Conservation (phyloP, 805 yeast species). For the Saturnispora hagleri region DNA sequence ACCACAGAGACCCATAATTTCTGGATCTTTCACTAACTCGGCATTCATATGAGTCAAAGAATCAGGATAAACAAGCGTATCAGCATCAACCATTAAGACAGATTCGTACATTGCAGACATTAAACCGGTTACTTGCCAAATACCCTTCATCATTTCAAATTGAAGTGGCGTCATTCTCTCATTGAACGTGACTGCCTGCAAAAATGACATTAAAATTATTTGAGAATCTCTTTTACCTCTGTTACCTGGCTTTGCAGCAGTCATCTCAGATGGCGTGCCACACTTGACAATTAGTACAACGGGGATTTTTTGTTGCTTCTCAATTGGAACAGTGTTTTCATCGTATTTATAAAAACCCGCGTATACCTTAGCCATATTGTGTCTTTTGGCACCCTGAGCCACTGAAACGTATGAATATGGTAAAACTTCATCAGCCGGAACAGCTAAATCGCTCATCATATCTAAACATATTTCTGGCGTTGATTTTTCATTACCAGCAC, state of each 20-base stretch:
- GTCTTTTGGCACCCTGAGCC: conserved; percentile 89
- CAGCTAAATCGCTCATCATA: conserved; percentile 75
- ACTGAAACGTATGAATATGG: conserved; percentile 91
- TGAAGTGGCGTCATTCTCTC: conserved; percentile 93
- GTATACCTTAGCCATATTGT: conserved; percentile 94
- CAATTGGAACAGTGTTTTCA: conserved; percentile 61
- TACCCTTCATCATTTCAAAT: conserved; percentile 60
- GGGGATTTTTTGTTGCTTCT: conserved; percentile 82
- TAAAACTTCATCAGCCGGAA: conserved; percentile 64
- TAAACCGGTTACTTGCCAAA: conserved; percentile 78
- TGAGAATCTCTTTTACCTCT: conserved; percentile 96
- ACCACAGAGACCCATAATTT: conserved; percentile 88
- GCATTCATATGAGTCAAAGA: conserved; percentile 85
- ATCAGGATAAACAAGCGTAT: conserved; percentile 81
- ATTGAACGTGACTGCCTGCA: conserved; percentile 80
- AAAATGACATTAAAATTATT: conserved; percentile 79
- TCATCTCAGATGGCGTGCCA: conserved; percentile 76
- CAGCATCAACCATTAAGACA: conserved; percentile 91
- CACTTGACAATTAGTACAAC: conserved; percentile 72
- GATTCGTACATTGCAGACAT: conserved; percentile 78
- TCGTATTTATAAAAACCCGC: conserved; percentile 90
- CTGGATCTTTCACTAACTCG: conserved; percentile 79
- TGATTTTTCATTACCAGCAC: conserved; percentile 78
- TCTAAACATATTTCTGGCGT: conserved; percentile 86
- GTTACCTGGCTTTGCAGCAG: conserved; percentile 74